Evolutionary conservation across 208 protist species (phyloP).

Genomic region (Leishmania tarentolae): DNA sequence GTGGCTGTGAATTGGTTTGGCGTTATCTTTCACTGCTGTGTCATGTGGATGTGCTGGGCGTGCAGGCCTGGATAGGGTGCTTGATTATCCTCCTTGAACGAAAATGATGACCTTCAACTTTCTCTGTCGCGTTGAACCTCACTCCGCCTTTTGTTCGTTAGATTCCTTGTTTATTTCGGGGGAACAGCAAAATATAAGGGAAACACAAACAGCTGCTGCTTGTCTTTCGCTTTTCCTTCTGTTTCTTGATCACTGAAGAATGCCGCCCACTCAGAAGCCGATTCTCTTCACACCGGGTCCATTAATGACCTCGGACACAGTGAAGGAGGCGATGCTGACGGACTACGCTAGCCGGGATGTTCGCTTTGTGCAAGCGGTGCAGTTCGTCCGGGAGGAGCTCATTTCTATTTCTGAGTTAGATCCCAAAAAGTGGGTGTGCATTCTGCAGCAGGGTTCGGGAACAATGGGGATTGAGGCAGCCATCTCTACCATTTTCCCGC

Average conservation of each 20-base stretch:
- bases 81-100: neutral
- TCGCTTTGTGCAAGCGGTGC: slow-evolving; percentile 77
- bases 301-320: slow-evolving; percentile 69
- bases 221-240: neutral
- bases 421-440: slow-evolving; percentile 60
- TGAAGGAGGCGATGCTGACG: slow-evolving; percentile 79
- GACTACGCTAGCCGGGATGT: slow-evolving; percentile 86
- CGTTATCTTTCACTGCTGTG: neutral
- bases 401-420: slow-evolving; percentile 53
- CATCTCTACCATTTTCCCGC: slow-evolving; percentile 70
- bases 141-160: neutral
- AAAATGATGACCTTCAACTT: neutral
- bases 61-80: too few species aligned
- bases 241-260: neutral
- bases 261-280: slow-evolving; percentile 23
- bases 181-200: neutral
- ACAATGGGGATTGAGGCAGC: slow-evolving; percentile 87
- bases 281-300: slow-evolving; percentile 91
- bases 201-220: neutral
- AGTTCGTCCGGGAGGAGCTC: slow-evolving; percentile 60
- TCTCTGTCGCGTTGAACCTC: too few species aligned
- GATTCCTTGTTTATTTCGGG: neutral
- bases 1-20: neutral
- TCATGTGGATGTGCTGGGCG: neutral
- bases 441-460: slow-evolving; percentile 79